Conservation (phyloP, 441 rosid species). For the Bocquillonia castaneifolia region DNA sequence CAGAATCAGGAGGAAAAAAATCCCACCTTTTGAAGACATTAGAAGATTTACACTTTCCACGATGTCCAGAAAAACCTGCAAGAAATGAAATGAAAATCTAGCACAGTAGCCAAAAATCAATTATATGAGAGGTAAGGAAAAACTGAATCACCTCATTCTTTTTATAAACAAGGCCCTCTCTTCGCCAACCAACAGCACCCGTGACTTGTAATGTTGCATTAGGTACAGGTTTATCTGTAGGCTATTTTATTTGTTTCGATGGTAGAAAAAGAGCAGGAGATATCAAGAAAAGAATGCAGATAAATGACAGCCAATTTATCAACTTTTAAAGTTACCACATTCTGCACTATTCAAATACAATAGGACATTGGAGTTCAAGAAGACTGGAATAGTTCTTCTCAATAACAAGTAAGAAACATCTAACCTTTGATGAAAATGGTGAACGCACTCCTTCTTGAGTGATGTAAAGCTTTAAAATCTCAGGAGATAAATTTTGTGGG, state of each 20-base stretch:
- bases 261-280: constrained; percentile 13
- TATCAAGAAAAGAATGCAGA: neutral
- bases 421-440: constrained; percentile 93
- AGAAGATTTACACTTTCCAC: constrained; percentile 98
- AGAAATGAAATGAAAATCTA: constrained; percentile 21
- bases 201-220: constrained; percentile 99
- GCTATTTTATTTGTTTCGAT: constrained; percentile 38
- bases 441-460: constrained; percentile 99
- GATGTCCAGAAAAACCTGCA: constrained; percentile 91
- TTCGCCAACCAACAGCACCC: constrained; percentile 99
- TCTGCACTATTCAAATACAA: neutral
- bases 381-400: constrained; percentile 1
- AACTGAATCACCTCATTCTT: constrained; percentile 74
- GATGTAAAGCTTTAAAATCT: constrained; percentile 91
- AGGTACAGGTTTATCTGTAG: constrained; percentile 85
- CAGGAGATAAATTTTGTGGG: constrained; percentile 97
- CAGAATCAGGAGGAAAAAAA: constrained; percentile 1
- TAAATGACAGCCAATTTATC: constrained; percentile 2
- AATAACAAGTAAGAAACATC: constrained; percentile 14
- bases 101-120: constrained; percentile 7
- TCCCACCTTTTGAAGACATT: constrained; percentile 91
- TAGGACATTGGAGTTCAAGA: neutral
- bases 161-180: constrained; percentile 94
- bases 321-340: neutral
- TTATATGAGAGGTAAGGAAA: constrained; percentile 7